Base-by-base conservation (phyloP, 306 rosid species). In the Ceratonia siliqua region DNA sequence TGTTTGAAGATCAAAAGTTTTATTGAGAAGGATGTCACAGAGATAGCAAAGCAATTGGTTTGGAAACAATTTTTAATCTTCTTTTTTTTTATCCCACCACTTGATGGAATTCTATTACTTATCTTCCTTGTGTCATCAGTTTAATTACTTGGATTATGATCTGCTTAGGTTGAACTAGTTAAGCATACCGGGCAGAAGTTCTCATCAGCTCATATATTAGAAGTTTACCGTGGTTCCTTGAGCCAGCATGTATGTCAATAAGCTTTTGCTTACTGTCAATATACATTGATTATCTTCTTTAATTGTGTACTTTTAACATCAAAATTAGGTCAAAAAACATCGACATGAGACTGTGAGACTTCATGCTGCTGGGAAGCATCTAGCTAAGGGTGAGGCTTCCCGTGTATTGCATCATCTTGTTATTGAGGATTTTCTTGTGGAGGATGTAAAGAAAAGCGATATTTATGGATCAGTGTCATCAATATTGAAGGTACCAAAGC, bases 381-480 rank as follows among this genome's bases (percentile, higher is more conserved):
- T 94, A 41, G 79, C 87, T 27, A 94, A 92, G 85, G 89, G 95
- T 55, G 99, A 94, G 85, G 99, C 97, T 83, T 90, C 95, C 52
- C 94, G 99, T 48, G 77, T 94, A 59, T 81, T 94, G 84, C 97
- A 86, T 62, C 87, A 89, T 87, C 96, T 94, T 84, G 99, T 94
- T 64, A 78, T 77, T 22, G 93, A 87, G 82, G 88, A 87, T 74
- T 82, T 90, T 81, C 87, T 92, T 70, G 79, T 67, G 72, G 99
- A 94, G 87, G 96, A 92, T 82, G 97, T 89, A 58, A 94, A 87
- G 89, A 94, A 94, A 87, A 92, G 92, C 69, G 99, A 94, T 82
- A 6, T 82, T 80, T 94, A 94, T 82, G 96, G 97, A 67, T 94
- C 97, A 57, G 88, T 92, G 41, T 94, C 99, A 43, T 94, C 99